Percentiles rank a stretch among this genome's conserved stretches.
phyloP scores from a whole-genome alignment of 2,329 filamentous ascomycete genomes.

The Zelopaecilomyces penicillatus region DNA sequence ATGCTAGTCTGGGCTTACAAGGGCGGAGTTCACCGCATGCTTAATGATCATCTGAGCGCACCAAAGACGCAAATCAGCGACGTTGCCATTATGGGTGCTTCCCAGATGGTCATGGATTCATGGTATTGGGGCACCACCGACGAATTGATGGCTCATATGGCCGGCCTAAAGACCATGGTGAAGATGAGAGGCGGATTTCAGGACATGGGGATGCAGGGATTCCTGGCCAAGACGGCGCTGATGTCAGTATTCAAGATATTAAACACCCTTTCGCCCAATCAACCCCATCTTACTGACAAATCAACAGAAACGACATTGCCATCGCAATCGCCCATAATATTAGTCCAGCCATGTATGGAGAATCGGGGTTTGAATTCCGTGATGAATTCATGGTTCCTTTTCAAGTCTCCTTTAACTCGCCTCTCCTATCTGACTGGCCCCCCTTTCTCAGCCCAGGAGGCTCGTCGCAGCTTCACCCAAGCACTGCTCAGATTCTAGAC shows the following conservation, averaged over 20 bases:
- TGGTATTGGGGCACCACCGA: slow-evolving; percentile 45
- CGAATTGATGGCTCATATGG: slow-evolving; percentile 37
- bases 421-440: slow-evolving; percentile 34
- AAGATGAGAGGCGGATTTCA: slow-evolving; percentile 36
- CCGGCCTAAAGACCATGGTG: slow-evolving; percentile 41
- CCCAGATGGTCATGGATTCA: slow-evolving; percentile 41
- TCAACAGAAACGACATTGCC: slow-evolving; percentile 35
- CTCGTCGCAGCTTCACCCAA: slow-evolving; percentile 34
- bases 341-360: slow-evolving; percentile 32
- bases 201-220: slow-evolving; percentile 36
- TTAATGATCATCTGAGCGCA: slow-evolving; percentile 38
- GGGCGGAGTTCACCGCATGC: slow-evolving; percentile 32
- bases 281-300: slow-evolving; percentile 9
- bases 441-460: slow-evolving; percentile 34
- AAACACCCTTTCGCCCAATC: no score
- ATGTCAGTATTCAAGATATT: slow-evolving; percentile 27
- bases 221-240: slow-evolving; percentile 40
- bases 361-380: slow-evolving; percentile 32
- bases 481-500: slow-evolving; percentile 42
- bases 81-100: slow-evolving; percentile 37
- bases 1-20: slow-evolving; percentile 35
- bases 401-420: slow-evolving; percentile 38
- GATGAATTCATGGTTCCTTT: slow-evolving; percentile 31
- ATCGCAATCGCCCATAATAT: slow-evolving; percentile 42
- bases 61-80: slow-evolving; percentile 31